phyloP scores from a whole-genome alignment of 768 basidiomycete genomes.

The Crepidotus variabilis region DNA sequence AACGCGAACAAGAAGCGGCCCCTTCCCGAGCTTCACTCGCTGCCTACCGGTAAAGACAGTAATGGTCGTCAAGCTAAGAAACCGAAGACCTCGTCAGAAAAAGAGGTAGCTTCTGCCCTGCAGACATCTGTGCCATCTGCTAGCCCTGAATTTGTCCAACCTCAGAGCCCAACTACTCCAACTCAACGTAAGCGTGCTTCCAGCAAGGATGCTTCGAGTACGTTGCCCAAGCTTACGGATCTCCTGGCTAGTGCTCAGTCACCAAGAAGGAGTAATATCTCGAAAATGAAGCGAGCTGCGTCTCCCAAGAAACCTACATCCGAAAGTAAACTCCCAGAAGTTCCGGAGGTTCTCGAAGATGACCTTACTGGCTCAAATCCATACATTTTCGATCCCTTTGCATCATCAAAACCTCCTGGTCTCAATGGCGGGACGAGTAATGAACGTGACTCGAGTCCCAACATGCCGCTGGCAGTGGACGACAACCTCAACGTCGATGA shows the following conservation, averaged over 20 bases:
- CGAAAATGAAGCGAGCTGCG: neutral
- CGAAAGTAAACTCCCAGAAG: neutral
- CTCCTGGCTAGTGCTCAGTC: conserved; percentile 40
- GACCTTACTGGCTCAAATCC: conserved; percentile 6
- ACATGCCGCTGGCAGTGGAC: neutral
- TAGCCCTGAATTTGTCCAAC: neutral
- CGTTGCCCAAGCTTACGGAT: conserved; percentile 36
- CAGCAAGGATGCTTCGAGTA: conserved; percentile 9
- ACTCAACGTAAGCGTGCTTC: conserved; percentile 9
- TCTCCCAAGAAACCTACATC: neutral
- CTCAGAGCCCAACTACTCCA: conserved; percentile 2
- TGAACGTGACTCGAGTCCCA: neutral
- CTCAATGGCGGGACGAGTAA: neutral
- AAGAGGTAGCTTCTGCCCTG: neutral
- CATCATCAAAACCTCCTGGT: neutral
- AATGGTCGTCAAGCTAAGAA: conserved; percentile 12
- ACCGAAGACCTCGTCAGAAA: conserved; percentile 5
- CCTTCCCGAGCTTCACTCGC: conserved; percentile 1
- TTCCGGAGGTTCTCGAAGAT: conserved; percentile 11
- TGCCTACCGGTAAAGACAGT: neutral
- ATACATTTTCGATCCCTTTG: conserved; percentile 11
- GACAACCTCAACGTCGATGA: conserved; percentile 3
- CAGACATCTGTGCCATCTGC: conserved; percentile 1
- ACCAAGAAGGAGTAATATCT: conserved; percentile 5
- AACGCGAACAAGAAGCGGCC: conserved; percentile 20